These are phyloP conservation scores for fission yeast (Schizosaccharomyces pombe) DNA, from an alignment of 805 yeast species.

Conservation along the genomic window ASM294v3 CU329670.1:2987001-2987500, in stretches of 20 bases:
- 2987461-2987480: neutral
- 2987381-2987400: neutral
- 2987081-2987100: neutral
- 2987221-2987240: neutral
- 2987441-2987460: neutral
- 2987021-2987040: neutral
- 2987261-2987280: neutral
- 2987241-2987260: neutral
- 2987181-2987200: neutral
- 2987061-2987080: neutral
- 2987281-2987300: constrained; percentile 1
- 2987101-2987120: neutral
- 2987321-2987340: neutral
- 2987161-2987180: neutral
- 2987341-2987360: neutral
- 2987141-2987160: neutral
- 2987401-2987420: neutral
- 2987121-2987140: neutral
- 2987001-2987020: neutral
- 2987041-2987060: neutral
- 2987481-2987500: neutral
- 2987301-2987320: neutral
- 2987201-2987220: neutral
- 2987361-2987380: neutral
- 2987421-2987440: neutral